Percentiles rank a stretch among this genome's conserved stretches.
phyloP scores from a whole-genome alignment of 495 filamentous ascomycete species.

The Penicillium ochrochloron region DNA sequence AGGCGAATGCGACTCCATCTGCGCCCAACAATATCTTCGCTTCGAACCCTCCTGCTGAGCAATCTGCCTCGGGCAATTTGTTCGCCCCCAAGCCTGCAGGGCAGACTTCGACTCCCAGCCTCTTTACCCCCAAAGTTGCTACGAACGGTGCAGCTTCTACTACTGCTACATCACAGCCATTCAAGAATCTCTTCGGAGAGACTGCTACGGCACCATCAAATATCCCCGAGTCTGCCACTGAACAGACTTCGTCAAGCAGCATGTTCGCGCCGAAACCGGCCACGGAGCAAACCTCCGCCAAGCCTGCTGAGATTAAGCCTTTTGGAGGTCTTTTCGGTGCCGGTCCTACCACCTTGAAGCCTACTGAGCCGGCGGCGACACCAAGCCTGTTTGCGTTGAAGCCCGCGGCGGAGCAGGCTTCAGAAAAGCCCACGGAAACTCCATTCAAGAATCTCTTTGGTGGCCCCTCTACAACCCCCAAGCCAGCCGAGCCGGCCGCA shows the following conservation, averaged over 20 bases:
- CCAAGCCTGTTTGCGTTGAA: conserved; percentile 18
- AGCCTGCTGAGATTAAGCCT: conserved; percentile 14
- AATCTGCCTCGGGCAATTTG: conserved; percentile 8
- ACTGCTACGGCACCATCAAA: background rate
- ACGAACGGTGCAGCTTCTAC: conserved; percentile 4
- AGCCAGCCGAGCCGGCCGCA: conserved; percentile 2
- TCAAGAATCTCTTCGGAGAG: conserved; percentile 13
- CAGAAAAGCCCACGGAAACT: conserved; percentile 10
- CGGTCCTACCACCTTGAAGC: conserved; percentile 9
- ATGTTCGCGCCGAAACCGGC: conserved; percentile 15
- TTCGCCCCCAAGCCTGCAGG: conserved; percentile 22
- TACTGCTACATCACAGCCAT: conserved; percentile 9
- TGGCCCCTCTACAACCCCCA: background rate
- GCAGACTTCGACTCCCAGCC: conserved; percentile 14
- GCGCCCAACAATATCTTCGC: conserved; percentile 19
- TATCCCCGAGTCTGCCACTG: background rate
- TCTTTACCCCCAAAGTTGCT: conserved; percentile 18
- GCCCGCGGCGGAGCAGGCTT: conserved; percentile 6
- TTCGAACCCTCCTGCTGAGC: conserved; percentile 15
- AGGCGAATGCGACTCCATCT: conserved; percentile 18
- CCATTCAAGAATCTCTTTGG: conserved; percentile 17
- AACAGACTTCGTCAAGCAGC: background rate
- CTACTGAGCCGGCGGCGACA: conserved; percentile 5
- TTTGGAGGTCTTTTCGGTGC: conserved; percentile 22
- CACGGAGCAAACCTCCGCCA: conserved; percentile 11